Evolutionary conservation across 306 rosid genomes (phyloP), one percentile per base, ranked within the genome.

Genomic region (Castanea sativa): DNA sequence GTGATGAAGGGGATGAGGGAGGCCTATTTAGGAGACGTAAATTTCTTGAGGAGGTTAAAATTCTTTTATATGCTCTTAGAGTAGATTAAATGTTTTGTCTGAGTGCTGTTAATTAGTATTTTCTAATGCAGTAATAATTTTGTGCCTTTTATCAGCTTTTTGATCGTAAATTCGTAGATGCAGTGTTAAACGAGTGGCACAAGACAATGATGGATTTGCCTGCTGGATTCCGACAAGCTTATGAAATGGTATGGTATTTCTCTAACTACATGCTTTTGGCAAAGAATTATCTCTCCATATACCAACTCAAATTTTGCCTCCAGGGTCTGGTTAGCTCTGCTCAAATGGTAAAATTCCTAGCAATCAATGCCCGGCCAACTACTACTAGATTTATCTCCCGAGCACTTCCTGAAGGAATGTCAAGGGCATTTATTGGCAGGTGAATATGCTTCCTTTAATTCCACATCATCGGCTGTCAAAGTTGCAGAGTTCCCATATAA

Each of bases 301-400:
- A 41, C 90, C 86, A 84, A 91, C 76, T 70, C 27, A 82, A 32
- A 57, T 73, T 45, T 79, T 78, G 69, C 45, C 64, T 86, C 45
- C 87, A 96, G 98, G 99, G 99, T 20, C 82, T 96, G 91, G 96
- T 96, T 72, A 96, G 99, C 91, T 96, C 99, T 8, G 94, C 99
- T 71, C 97, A 96, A 86, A 93, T 96, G 98, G 99, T 96, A 27
- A 93, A 65, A 76, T 87, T 82, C 72, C 88, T 96, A 57, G 89
- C 98, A 79, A 91, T 89, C 78, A 91, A 96, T 83, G 97, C 99
- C 65, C 89, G 98, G 87, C 99, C 98, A 74, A 96, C 98, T 27
- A 81, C 91, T 53, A 84, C 88, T 69, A 90, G 99, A 90, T 84
- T 87, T 70, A 90, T 96, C 69, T 91, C 94, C 73, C 89, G 96